These are phyloP conservation scores for Trichophyton rubrum DNA, from an alignment of 2,329 filamentous ascomycete genomes.

Conservation along the genomic window DNA sequence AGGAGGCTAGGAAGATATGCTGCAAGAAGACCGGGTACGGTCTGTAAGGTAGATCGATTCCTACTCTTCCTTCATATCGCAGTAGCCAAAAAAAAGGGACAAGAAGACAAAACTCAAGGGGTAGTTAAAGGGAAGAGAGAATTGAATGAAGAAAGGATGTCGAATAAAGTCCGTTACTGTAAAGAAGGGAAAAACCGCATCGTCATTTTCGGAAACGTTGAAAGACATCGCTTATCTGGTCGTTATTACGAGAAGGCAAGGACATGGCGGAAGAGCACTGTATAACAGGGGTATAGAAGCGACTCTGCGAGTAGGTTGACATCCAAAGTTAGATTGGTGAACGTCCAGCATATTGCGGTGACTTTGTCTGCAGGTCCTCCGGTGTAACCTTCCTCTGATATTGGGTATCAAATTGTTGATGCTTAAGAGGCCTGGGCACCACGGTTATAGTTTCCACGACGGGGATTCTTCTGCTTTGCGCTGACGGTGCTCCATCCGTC, in stretches of 20 bases:
- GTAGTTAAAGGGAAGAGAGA: conserved; percentile 1
- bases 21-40: background rate
- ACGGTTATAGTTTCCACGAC: conserved; percentile 25
- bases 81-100: conserved; percentile 3
- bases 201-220: background rate
- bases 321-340: background rate
- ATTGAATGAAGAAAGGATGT: background rate
- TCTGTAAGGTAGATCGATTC: background rate
- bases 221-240: background rate
- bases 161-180: background rate
- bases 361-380: background rate
- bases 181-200: background rate
- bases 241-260: background rate
- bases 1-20: background rate
- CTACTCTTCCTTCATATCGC: background rate
- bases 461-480: conserved; percentile 33
- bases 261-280: background rate
- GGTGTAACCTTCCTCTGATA: background rate
- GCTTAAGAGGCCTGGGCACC: conserved; percentile 7
- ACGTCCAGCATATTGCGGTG: background rate
- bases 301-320: background rate
- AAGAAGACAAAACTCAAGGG: conserved; percentile 3
- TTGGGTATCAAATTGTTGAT: background rate
- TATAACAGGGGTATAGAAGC: background rate
- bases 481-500: conserved; percentile 40